A percentile compares a stretch with the other conserved stretches of the same genome.
These are phyloP conservation scores for Colletotrichum tropicicola DNA, from an alignment of 2,329 filamentous ascomycete genomes.

Conservation along the genomic window DNA sequence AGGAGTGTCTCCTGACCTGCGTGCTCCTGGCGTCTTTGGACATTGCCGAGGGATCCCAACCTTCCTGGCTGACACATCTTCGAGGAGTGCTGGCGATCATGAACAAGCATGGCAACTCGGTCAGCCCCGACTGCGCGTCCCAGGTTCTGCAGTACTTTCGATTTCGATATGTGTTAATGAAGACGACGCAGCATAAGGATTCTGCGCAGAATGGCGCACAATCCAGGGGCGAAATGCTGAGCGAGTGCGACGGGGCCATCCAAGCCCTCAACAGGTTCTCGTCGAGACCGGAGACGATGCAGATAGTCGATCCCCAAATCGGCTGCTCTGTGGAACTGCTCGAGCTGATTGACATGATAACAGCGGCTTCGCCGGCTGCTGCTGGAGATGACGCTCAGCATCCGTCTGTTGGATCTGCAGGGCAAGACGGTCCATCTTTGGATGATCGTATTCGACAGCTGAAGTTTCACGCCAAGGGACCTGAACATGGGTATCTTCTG, in stretches of 20 bases:
- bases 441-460: background rate
- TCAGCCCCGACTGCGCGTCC: background rate
- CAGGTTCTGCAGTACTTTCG: slow-evolving; percentile 6
- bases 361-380: background rate
- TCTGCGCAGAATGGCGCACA: background rate
- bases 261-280: background rate
- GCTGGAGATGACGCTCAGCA: background rate
- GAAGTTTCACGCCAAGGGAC: background rate
- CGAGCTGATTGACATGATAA: background rate
- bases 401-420: background rate
- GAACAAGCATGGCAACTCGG: background rate
- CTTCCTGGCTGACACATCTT: slow-evolving; percentile 4
- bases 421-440: background rate
- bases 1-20: slow-evolving; percentile 5
- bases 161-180: slow-evolving; percentile 12
- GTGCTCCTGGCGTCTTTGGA: slow-evolving; percentile 14
- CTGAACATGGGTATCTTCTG: background rate
- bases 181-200: background rate
- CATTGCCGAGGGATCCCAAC: slow-evolving; percentile 1
- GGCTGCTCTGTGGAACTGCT: slow-evolving; percentile 9
- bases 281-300: background rate
- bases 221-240: background rate
- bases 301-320: background rate
- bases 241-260: background rate
- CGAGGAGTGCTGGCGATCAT: background rate